Evolutionary conservation across 164 flowering plant species (phyloP), one percentile per base, ranked within the genome.

Genomic region (Cinnamomum micranthum): DNA sequence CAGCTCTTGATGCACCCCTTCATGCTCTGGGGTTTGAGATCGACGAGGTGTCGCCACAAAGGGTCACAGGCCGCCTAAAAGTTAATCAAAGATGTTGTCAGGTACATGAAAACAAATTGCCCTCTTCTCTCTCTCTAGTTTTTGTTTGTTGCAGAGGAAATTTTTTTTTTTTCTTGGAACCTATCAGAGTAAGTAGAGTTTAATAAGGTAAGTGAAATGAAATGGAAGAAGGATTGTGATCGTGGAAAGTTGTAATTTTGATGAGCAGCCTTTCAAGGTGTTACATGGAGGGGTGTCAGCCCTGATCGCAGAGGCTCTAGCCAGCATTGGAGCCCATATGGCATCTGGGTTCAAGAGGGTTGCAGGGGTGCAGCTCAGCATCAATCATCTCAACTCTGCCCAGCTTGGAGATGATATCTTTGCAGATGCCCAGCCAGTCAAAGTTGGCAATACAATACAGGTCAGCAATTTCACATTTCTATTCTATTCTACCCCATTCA

Each of bases 281-380:
- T 81, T 93, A 41, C 97, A 93, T 70, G 99, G 98, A 0, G 99
- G 99, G 17, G 91, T 93, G 4, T 93, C 95, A 22, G 99, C 99
- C 1, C 74, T 95, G 74, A 84, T 95, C 33, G 87, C 97, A 4
- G 98, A 95, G 85, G 78, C 86, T 0, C 73, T 93, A 72, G 95
- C 97, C 10, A 95, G 99, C 84, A 85, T 91, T 14, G 98, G 99
- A 33, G 98, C 98, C 6, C 91, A 90, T 77, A 78, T 93, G 77
- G 96, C 96, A 1, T 87, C 95, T 0, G 99, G 98, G 12, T 84
- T 81, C 66, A 81, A 73, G 47, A 79, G 99, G 68, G 89, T 95
- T 4, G 99, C 98, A 5, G 98, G 99, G 0, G 82, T 95, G 17
- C 90, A 93, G 35, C 91, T 95, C 69, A 88, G 87, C 81, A 93